Evolutionary conservation across 768 basidiomycete genomes (phyloP), one percentile per base, ranked within the genome.

Genomic region (Lactarius pseudohatsudake): DNA sequence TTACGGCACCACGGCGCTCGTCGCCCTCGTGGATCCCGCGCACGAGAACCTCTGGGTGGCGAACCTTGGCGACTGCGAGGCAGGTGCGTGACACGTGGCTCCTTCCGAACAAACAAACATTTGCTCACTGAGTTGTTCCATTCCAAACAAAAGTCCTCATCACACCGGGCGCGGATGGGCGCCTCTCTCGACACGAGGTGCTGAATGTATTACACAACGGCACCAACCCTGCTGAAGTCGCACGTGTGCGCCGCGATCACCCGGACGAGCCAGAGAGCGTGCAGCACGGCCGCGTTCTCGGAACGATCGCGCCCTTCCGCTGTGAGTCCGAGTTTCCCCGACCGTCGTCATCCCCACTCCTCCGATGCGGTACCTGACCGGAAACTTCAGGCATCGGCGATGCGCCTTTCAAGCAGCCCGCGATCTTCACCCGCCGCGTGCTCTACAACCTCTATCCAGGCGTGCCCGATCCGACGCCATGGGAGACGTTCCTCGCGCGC

Each of bases 11-110:
- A 92, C 91, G 5, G 89, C 89, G 9, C 82, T 92, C 45, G 84
- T 92, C 53, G 84, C 90, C 10, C 80, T 92, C 50, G 82, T 90
- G 53, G 89, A 91, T 76, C 88, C 90, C 45, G 79, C 84, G 10
- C 82, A 85, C 67, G 79, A 84, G 71, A 85, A 91, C 66, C 77
- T 92, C n/a, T 92, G 91, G 91, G 77, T 92, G 41, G 91, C 90
- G 2, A 91, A 91, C 72, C 79, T 92, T 30, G 91, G 91, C 13
- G 91, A 92, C 73, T 92, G 90, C 73, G 87, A 89, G 80, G 90
- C 89, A 62, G 80, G 90, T 90, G 71, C 67, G 87, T 77, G 40
- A 7, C 38, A 16, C 22, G 41, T 15, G 28, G 34, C 32, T 61
- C 60, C 38, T 36, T 34, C 38, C 59, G 9, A 38, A n/a, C 26